Base-by-base conservation (phyloP, 73 alveolate genomes). In the Breviolum minutum region DNA sequence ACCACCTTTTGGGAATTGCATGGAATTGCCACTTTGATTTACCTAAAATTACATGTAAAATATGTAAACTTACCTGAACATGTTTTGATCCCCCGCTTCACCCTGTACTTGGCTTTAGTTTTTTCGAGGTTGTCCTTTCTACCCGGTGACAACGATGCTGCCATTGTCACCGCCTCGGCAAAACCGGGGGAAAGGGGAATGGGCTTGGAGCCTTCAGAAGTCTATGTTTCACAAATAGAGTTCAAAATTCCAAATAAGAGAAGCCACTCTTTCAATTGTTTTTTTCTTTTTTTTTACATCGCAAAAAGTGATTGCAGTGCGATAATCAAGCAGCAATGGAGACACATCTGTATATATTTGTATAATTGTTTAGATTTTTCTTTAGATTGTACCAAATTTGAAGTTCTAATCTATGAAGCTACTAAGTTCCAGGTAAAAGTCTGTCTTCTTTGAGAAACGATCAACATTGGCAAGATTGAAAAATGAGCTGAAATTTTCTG, bases 81-180 rank as follows among this genome's bases (percentile, higher is more conserved):
- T 40, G 54, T 40, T 40, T 40, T 40, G 54, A 40, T 40, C 54
- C 54, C 54, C 54, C 3, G 54, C 54, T 40, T 40, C 54, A 40
- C 54, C 54, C 81, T 26, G 82, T 40, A 24, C 82, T 71, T 29
- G 48, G 32, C 29, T 20, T 6, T 26, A 32, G 66, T 22, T 30
- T 22, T 13, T 54, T 10, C 74, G 74, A 92, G 98, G 98, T 84
- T 92, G 14, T 76, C 98, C 16, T 92, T 92, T 40, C 30, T 92
- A 24, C 98, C 98, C 8, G 98, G 98, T n/a, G 89, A 92, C 26
- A 20, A 80, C 26, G 98, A 92, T 80, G 98, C 98, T 27, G 86
- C 98, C 6, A 92, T 92, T 76, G 98, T 64, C 27, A 30, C 63
- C 5, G 40, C 88, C 90, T 81, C 70, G 29, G 90, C 63, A 20